Percentiles rank a stretch among this genome's conserved stretches.
Conservation (phyloP, 2,329 filamentous ascomycete genomes). For the Bipolaris bicolor region DNA sequence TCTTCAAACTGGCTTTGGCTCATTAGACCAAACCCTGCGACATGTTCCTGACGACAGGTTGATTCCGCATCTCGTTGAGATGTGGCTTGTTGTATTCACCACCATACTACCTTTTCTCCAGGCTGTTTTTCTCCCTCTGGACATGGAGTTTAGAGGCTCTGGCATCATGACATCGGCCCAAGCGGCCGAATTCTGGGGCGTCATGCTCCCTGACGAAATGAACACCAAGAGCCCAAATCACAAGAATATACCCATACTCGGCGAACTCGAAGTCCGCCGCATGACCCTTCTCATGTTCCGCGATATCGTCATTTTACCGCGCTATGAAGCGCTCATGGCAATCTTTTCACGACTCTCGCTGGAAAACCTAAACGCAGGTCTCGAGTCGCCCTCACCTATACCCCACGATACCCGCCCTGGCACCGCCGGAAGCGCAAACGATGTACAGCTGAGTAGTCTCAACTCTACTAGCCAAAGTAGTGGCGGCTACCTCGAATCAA, state of each 20-base stretch:
- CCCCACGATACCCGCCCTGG: constrained; percentile 37
- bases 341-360: constrained; percentile 90
- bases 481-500: constrained; percentile 75
- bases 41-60: constrained; percentile 82
- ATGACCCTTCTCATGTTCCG: constrained; percentile 88
- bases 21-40: constrained; percentile 81
- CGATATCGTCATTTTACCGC: constrained; percentile 84
- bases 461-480: constrained; percentile 69
- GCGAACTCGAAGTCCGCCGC: constrained; percentile 80
- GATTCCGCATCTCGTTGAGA: constrained; percentile 87
- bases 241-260: constrained; percentile 53
- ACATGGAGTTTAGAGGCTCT: constrained; percentile 87
- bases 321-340: constrained; percentile 85
- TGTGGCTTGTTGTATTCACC: constrained; percentile 94
- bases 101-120: constrained; percentile 92
- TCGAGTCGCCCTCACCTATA: constrained; percentile 44
- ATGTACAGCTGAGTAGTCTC: constrained; percentile 68
- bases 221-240: constrained; percentile 53
- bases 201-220: constrained; percentile 59
- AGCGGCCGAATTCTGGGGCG: constrained; percentile 89
- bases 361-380: constrained; percentile 67
- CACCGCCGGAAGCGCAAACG: constrained; percentile 38
- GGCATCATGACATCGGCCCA: constrained; percentile 81
- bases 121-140: constrained; percentile 89
- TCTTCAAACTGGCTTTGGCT: constrained; percentile 80